A percentile compares a stretch with the other conserved stretches of the same genome.
Conservation (phyloP, 116 monocot genomes). For the Trichopus zeylanicus region DNA sequence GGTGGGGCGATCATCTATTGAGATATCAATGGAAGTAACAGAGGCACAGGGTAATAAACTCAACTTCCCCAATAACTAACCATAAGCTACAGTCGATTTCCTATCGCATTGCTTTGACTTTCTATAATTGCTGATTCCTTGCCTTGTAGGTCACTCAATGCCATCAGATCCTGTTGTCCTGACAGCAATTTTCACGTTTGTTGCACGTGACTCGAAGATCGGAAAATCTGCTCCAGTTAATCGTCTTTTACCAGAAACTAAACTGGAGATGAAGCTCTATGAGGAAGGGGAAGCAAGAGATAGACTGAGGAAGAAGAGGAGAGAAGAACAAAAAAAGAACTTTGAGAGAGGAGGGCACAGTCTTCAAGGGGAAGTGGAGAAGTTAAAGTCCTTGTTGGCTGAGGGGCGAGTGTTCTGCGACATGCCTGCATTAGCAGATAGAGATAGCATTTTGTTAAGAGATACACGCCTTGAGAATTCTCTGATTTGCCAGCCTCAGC, state of each 20-base stretch:
- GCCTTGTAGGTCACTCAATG: slow-evolving; percentile 7
- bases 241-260: slow-evolving; percentile 71
- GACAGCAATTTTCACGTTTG: slow-evolving; percentile 90
- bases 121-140: background rate
- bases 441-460: slow-evolving; percentile 75
- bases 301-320: slow-evolving; percentile 53
- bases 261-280: slow-evolving; percentile 50
- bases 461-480: slow-evolving; percentile 84
- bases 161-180: slow-evolving; percentile 49
- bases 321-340: slow-evolving; percentile 45
- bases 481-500: slow-evolving; percentile 93
- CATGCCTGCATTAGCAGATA: slow-evolving; percentile 82
- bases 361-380: slow-evolving; percentile 33
- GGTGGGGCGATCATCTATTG: slow-evolving; percentile 91
- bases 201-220: slow-evolving; percentile 87
- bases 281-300: slow-evolving; percentile 68
- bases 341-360: slow-evolving; percentile 48
- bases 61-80: too few species aligned
- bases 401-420: slow-evolving; percentile 90
- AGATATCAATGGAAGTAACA: slow-evolving; percentile 80
- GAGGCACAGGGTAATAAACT: slow-evolving; percentile 59
- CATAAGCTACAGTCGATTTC: background rate
- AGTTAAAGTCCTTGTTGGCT: slow-evolving; percentile 51
- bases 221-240: slow-evolving; percentile 83
- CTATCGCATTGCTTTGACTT: background rate